Conservation (phyloP, 116 monocot genomes). For the Trichopus zeylanicus region DNA sequence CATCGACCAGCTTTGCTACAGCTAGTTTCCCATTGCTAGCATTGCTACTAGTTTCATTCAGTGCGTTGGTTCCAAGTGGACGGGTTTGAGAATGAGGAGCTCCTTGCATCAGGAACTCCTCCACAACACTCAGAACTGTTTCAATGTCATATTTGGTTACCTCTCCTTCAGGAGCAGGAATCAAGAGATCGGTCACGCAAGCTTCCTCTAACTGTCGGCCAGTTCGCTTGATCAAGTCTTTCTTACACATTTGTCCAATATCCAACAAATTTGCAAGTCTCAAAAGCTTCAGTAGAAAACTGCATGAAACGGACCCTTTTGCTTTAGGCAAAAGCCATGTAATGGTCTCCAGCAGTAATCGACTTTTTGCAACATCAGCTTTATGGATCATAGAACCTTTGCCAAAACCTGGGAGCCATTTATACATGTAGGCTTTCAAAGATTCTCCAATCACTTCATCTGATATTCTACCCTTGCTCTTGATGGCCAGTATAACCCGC, state of each 20-base stretch:
- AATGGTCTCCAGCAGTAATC: constrained; percentile 39
- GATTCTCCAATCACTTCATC: constrained; percentile 56
- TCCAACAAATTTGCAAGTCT: constrained; percentile 28
- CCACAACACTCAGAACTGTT: constrained; percentile 32
- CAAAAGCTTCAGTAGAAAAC: constrained; percentile 53
- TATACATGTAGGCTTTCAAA: constrained; percentile 44
- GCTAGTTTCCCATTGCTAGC: constrained; percentile 19
- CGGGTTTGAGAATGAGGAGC: constrained; percentile 1
- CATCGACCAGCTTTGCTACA: constrained; percentile 50
- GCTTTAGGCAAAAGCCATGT: constrained; percentile 47
- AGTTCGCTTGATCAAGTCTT: constrained; percentile 39
- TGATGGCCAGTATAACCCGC: constrained; percentile 40
- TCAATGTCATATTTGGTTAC: constrained; percentile 34
- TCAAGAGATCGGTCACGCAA: constrained; percentile 52
- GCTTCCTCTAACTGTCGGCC: constrained; percentile 47
- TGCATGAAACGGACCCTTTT: constrained; percentile 28
- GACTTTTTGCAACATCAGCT: constrained; percentile 15
- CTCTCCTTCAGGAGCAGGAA: constrained; percentile 26
- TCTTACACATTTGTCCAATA: constrained; percentile 25
- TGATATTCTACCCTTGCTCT: constrained; percentile 19
- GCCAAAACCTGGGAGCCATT: constrained; percentile 31
- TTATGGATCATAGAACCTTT: constrained; percentile 13
- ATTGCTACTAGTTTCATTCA: constrained; percentile 12
- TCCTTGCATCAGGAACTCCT: constrained; percentile 40
- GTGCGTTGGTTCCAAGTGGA: constrained; percentile 9